Conservation (phyloP, 148 eudicot species). For the Oxyria digyna region DNA sequence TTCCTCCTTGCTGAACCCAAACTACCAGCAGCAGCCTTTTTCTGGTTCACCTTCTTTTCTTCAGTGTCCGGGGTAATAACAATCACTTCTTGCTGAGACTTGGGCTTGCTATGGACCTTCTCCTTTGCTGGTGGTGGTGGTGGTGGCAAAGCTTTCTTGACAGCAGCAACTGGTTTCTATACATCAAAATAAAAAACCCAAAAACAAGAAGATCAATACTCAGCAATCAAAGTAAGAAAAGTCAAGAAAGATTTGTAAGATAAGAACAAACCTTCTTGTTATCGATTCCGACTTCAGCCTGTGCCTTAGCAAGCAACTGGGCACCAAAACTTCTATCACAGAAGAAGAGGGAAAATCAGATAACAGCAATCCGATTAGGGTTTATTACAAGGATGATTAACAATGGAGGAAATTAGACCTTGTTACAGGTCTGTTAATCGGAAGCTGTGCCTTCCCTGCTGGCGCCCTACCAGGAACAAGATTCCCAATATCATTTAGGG, state of each 20-base stretch:
- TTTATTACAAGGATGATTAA: not conserved
- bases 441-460: not conserved
- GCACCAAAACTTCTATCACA: slow-evolving; percentile 42
- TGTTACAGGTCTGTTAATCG: slow-evolving; percentile 4
- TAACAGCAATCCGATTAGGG: slow-evolving; percentile 13
- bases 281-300: slow-evolving; percentile 20
- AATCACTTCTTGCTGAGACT: slow-evolving; percentile 40
- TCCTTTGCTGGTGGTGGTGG: not conserved
- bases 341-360: slow-evolving; percentile 15
- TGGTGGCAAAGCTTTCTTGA: slow-evolving; percentile 26
- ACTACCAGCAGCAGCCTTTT: slow-evolving; percentile 7
- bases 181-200: not conserved
- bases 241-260: not conserved
- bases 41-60: slow-evolving; percentile 15
- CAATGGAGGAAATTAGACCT: not conserved
- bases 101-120: slow-evolving; percentile 15
- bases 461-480: slow-evolving; percentile 21
- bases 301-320: slow-evolving; percentile 67
- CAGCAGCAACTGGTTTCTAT: not conserved
- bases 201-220: not conserved
- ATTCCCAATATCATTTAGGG: slow-evolving; percentile 57
- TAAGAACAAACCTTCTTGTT: not conserved
- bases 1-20: slow-evolving; percentile 16
- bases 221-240: not conserved
- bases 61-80: slow-evolving; percentile 61